Base-by-base conservation (phyloP, 2,329 filamentous ascomycete genomes). In the Hypoxylon sp. region DNA sequence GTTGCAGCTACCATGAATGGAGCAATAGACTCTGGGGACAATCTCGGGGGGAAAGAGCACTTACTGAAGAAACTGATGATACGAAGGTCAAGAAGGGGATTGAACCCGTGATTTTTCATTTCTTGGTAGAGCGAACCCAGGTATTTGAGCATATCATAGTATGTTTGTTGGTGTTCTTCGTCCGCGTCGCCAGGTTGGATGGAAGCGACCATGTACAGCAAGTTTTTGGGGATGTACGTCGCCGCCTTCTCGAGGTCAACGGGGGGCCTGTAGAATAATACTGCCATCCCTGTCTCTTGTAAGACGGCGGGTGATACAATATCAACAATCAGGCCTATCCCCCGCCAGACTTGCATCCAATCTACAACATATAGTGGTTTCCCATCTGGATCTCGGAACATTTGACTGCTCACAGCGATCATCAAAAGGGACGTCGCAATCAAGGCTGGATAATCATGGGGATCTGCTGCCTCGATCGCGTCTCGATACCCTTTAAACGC, bases 301-400 rank as follows among this genome's bases (percentile, higher is more conserved):
- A 80, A 68, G 1, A 63, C 69, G 7, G 72, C 64, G 0, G 75
- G 73, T 1, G 72, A 69, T 38, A 80, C 77, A 11, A 83, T 64
- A 0, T 82, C 75, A 38, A 86, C 75, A 28, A 87, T 83, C 14
- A 84, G 72, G 28, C 83, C 79, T 24, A 83, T 86, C 8, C 85
- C 85, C 8, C 80, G 78, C 84, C 85, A 88, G 11, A 87, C 78
- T 2, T 81, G 70, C 75, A 87, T 83, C 85, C 85, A 88, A 71
- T 87, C 81, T 45, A 87, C 73, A 28, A 87, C 80, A 69, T 82
- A 85, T 1, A 87, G 78, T 1, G 80, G 78, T 45, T 77, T 78
- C 16, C 74, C 73, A 49, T 82, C 77, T 0, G 77, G 73, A n/a
- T 85, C 82, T 2, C 84, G 80, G 71, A 87, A 87, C 54, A 76